These are phyloP conservation scores for Seiridium unicorne DNA, from an alignment of 2,329 filamentous ascomycete species.

Conservation along the genomic window DNA sequence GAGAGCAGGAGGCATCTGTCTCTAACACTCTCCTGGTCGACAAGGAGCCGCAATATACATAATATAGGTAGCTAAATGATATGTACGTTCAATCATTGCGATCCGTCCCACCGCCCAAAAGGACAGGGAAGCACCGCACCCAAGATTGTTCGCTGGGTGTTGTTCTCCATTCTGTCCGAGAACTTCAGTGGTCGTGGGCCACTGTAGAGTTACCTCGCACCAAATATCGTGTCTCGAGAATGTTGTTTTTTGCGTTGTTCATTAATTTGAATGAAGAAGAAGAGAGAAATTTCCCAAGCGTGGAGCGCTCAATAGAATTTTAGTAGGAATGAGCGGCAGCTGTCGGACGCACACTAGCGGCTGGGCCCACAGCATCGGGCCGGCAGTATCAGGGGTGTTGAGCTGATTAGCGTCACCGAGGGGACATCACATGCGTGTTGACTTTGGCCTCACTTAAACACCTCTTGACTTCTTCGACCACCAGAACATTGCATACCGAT, in stretches of 20 bases:
- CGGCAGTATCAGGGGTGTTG: background rate
- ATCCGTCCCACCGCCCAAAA: constrained; percentile 47
- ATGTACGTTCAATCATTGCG: constrained; percentile 61
- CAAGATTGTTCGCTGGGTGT: constrained; percentile 54
- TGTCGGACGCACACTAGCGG: constrained; percentile 2
- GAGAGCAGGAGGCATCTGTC: no score
- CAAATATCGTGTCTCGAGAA: constrained; percentile 43
- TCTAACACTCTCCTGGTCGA: no score
- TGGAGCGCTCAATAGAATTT: constrained; percentile 4
- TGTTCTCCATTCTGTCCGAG: constrained; percentile 52
- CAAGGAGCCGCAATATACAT: no score
- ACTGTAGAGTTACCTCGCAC: constrained; percentile 45
- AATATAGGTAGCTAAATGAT: background rate
- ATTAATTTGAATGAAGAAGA: constrained; percentile 33
- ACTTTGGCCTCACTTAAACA: background rate
- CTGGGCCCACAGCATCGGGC: background rate
- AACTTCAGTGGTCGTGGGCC: constrained; percentile 48
- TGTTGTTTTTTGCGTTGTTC: constrained; percentile 49
- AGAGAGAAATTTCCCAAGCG: constrained; percentile 17
- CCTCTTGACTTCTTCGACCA: background rate
- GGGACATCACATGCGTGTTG: background rate
- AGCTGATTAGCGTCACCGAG: background rate
- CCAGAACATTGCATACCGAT: no score
- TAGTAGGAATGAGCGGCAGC: background rate
- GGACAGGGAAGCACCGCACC: constrained; percentile 54